Evolutionary conservation across 1,284 basidiomycete species (phyloP), one percentile per base, ranked within the genome.

Genomic region (Leucoagaricus sp.): DNA sequence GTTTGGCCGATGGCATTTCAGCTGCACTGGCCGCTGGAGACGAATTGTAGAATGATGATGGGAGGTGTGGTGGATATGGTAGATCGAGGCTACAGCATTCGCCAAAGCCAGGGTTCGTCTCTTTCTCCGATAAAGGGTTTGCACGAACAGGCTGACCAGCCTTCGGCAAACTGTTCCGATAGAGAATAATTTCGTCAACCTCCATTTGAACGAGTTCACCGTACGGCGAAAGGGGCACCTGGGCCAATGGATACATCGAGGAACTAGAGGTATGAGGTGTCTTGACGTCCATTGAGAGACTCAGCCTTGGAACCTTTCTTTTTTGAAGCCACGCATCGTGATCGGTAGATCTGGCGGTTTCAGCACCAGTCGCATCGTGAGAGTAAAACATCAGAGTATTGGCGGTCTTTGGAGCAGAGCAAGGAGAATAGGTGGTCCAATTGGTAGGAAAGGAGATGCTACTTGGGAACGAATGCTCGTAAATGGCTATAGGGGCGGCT

Each of bases 311-410:
- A 17, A 57, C 42, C 42, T 57, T 57, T 47, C 49, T 50, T 26
- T 34, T 38, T n/a, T 36, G 49, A 31, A 38, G 26, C 5, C 33
- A 26, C n/a, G 25, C 13, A 26, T 38, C 33, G 12, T 29, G 57
- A 31, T 55, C 55, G 40, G 53, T 58, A 40, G 60, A 54, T 44
- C 13, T 44, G 21, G 53, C 59, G n/a, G 59, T 45, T 47, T 62
- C 55, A 56, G 45, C 49, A 58, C 48, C 48, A 34, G 44, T 44
- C 33, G 46, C 52, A 21, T 57, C 26, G 50, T 61, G 55, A 40
- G 58, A 21, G 48, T 54, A 56, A 29, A 60, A 51, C 49, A 57
- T 57, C 31, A 57, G 55, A 54, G 46, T 33, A 49, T 44, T 57
- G 44, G 48, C 26, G 17, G 59, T 33, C 23, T 15, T 28, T 31